Percentiles rank a stretch among this genome's conserved stretches.
Evolutionary conservation across 768 basidiomycete species (phyloP).

Genomic region (Melanogaster broomeanus): DNA sequence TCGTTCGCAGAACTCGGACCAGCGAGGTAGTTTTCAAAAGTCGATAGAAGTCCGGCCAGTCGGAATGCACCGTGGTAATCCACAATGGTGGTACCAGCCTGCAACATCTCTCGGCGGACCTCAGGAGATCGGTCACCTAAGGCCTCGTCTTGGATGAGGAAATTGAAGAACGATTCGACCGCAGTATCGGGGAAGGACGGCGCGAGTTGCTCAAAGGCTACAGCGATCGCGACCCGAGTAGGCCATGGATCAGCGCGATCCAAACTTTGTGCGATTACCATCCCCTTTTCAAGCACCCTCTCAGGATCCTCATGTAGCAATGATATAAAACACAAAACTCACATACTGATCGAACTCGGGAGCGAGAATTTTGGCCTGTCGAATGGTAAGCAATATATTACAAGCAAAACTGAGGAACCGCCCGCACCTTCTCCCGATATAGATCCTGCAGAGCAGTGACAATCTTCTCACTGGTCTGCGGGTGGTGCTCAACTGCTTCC

Average conservation of each 20-base stretch:
- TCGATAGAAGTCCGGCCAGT: constrained; percentile 71
- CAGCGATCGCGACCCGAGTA: constrained; percentile 72
- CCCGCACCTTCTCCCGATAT: constrained; percentile 78
- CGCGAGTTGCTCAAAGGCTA: constrained; percentile 66
- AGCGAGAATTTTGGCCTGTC: constrained; percentile 77
- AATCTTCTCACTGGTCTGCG: constrained; percentile 50
- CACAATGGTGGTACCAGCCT: constrained; percentile 77
- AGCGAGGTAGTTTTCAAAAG: constrained; percentile 79
- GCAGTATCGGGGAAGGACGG: constrained; percentile 61
- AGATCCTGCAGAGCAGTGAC: constrained; percentile 61
- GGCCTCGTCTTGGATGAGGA: constrained; percentile 83
- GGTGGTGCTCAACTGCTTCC: constrained; percentile 74
- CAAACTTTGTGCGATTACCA: constrained; percentile 87
- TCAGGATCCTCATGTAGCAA: neutral
- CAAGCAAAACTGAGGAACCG: neutral
- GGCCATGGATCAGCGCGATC: constrained; percentile 89
- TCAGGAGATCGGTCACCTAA: constrained; percentile 82
- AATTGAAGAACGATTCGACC: constrained; percentile 74
- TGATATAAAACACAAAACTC: constrained; percentile 25
- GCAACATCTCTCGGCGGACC: constrained; percentile 87
- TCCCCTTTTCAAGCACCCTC: constrained; percentile 59
- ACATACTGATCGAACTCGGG: constrained; percentile 96
- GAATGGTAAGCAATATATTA: neutral
- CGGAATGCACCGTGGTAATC: constrained; percentile 78
- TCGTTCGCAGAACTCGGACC: constrained; percentile 59